Evolutionary conservation across 306 rosid species (phyloP), one percentile per base, ranked within the genome.

Genomic region (barrel medic (Medicago truncatula)): DNA sequence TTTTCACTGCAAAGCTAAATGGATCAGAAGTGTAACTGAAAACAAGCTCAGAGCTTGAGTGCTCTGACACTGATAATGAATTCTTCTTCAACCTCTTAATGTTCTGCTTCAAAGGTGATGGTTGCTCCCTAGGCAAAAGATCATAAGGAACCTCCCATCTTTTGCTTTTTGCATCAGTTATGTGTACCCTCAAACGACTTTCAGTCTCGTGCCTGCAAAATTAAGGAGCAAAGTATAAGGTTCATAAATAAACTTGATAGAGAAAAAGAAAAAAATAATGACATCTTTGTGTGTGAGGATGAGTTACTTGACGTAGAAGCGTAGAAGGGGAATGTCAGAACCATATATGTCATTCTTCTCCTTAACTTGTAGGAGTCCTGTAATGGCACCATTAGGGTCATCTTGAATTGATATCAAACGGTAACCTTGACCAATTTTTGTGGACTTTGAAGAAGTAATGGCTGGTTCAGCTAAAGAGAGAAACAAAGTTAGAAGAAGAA

Each of bases 81-180:
- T 68, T 84, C 40, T 86, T 78, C 58, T 78, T 82, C 14, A 54
- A 54, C 31, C 61, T 18, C 61, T 54, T 54, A 49, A 74, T 79
- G 5, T 79, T 77, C 58, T 80, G 87, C 64, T 82, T 84, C 66
- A 84, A 94, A 56, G 61, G 11, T 56, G 61, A 34, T 12, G 97
- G 93, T 56, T 79, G 70, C 36, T 88, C 93, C 67, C 98, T 80
- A 0, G 94, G 97, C 25, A 94, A 47, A 17, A 91, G 92, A 65
- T 86, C 31, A 78, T 94, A 89, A 31, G 97, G 98, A 1, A 94
- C 97, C 73, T 94, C 97, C 98, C 98, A 94, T 49, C 97, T 83
- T 77, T 86, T 88, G 16, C 79, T 91, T 83, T 86, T 78, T 3
- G 94, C 92, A 53, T 91, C 97, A 7, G 96, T 86, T 44, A 94